phyloP scores from a whole-genome alignment of 495 filamentous ascomycete genomes.

The Daldinia bambusicola region DNA sequence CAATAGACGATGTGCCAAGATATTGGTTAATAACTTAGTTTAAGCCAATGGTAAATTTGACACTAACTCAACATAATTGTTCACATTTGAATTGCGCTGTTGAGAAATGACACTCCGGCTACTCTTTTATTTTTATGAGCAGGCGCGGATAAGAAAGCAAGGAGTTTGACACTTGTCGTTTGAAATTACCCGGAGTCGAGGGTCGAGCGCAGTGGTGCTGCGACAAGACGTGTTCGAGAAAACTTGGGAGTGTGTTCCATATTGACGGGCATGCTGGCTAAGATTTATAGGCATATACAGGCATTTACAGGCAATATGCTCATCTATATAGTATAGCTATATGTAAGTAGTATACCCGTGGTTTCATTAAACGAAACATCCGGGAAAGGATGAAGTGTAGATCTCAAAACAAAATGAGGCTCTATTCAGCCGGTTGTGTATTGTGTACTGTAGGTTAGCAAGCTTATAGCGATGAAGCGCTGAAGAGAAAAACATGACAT shows the following conservation, averaged over 20 bases:
- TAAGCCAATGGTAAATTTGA: not conserved
- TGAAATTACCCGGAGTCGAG: slow-evolving; percentile 47
- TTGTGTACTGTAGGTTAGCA: not conserved
- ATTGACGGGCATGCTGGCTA: slow-evolving; percentile 24
- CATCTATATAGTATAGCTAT: not conserved
- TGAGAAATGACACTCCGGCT: slow-evolving; percentile 1
- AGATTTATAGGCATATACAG: slow-evolving; percentile 37
- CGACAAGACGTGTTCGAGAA: slow-evolving; percentile 36
- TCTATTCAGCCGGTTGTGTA: slow-evolving; percentile 37
- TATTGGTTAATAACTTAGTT: slow-evolving; percentile 4
- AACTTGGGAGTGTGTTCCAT: slow-evolving; percentile 28
- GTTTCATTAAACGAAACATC: slow-evolving; percentile 20
- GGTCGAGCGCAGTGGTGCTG: slow-evolving; percentile 41
- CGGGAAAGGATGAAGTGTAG: slow-evolving; percentile 6
- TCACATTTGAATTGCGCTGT: slow-evolving; percentile 14
- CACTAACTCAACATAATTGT: slow-evolving; percentile 7
- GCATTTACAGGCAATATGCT: too few species aligned
- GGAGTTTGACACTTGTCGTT: slow-evolving; percentile 48
- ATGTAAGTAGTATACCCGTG: slow-evolving; percentile 23
- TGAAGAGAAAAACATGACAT: slow-evolving; percentile 18
- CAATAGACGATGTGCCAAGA: slow-evolving; percentile 1
- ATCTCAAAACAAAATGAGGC: slow-evolving; percentile 28
- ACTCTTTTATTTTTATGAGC: slow-evolving; percentile 26
- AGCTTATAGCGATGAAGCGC: slow-evolving; percentile 1
- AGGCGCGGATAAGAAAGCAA: slow-evolving; percentile 1